Evolutionary conservation across 495 filamentous ascomycete genomes (phyloP), one percentile per base, ranked within the genome.

Genomic region (Daldinia decipiens): DNA sequence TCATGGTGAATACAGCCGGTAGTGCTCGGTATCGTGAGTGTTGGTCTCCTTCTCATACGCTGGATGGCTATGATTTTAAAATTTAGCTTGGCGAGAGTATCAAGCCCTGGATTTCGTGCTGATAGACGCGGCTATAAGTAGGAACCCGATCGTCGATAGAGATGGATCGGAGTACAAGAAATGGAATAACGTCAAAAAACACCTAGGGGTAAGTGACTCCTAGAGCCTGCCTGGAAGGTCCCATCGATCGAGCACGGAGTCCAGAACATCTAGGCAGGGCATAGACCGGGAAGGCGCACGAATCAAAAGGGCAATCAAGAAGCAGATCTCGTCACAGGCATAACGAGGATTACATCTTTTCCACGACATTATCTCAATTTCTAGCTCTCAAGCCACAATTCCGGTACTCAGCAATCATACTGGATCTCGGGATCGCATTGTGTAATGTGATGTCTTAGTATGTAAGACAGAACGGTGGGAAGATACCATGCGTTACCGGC

Each of bases 341-440:
- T 57, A 12, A 17, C 45, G 15, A 58, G 52, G 19, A 43, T 32
- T 21, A 21, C 45, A 13, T 36, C 8, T 29, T 59, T 66, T 62
- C 58, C 63, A 67, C 62, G 21, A 31, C 68, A 63, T 71, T 66
- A 58, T 67, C 68, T 59, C 43, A 51, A 67, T 53, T 36, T 67
- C 62, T 67, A 63, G 68, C 19, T 13, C 31, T 11, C 47, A 61
- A 62, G 68, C 63, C 63, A 71, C 53, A 45, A 43, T 27, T 43
- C 27, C 17, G 26, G 62, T 40, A 17, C 47, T 45, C 47, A 29
- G 19, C 47, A 59, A 60, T 56, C 27, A 36, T 9, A 47, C 27
- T 31, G 47, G 19, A 17, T 26, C 26, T 26, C 51, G 29, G 34
- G 19, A 39, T 58, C 29, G 9, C 15, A 40, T 15, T 38, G 47